Evolutionary conservation across 352 stramenopile species (phyloP).

Genomic region (Phytophthora pluvialis): DNA sequence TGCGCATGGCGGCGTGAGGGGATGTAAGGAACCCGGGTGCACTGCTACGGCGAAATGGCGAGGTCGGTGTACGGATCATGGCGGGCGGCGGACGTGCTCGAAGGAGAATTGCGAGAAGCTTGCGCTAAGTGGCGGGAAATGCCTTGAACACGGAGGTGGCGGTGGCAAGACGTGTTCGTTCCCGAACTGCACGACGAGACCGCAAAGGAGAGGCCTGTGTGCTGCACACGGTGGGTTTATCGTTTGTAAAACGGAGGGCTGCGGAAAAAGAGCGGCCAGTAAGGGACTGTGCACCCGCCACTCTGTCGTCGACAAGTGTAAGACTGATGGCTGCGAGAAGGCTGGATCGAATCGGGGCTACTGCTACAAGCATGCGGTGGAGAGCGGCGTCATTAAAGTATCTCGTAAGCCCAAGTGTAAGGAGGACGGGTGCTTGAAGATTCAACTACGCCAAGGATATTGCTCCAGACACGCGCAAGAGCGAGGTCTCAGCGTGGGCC

Average conservation of each 20-base stretch:
- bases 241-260: conserved; percentile 25
- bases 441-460: conserved; percentile 22
- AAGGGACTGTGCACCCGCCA: conserved; percentile 31
- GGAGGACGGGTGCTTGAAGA: conserved; percentile 29
- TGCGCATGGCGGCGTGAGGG: conserved; percentile 22
- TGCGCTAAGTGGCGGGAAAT: conserved; percentile 21
- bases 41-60: conserved; percentile 11
- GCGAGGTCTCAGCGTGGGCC: conserved; percentile 23
- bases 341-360: conserved; percentile 24
- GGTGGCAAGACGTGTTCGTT: conserved; percentile 20
- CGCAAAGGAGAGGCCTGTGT: conserved; percentile 29
- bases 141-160: conserved; percentile 17
- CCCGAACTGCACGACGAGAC: conserved; percentile 18
- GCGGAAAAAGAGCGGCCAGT: conserved; percentile 13
- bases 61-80: conserved; percentile 22
- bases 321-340: conserved; percentile 27
- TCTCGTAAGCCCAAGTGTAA: conserved; percentile 28
- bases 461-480: conserved; percentile 34
- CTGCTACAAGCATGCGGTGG: conserved; percentile 31
- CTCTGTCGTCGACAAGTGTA: conserved; percentile 15
- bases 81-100: conserved; percentile 20
- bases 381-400: conserved; percentile 23
- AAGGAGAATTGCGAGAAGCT: conserved; percentile 22
- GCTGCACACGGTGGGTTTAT: conserved; percentile 22
- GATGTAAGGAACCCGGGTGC: conserved; percentile 21